Evolutionary conservation across 2,329 filamentous ascomycete genomes (phyloP).

Genomic region (Hortaea sp.): DNA sequence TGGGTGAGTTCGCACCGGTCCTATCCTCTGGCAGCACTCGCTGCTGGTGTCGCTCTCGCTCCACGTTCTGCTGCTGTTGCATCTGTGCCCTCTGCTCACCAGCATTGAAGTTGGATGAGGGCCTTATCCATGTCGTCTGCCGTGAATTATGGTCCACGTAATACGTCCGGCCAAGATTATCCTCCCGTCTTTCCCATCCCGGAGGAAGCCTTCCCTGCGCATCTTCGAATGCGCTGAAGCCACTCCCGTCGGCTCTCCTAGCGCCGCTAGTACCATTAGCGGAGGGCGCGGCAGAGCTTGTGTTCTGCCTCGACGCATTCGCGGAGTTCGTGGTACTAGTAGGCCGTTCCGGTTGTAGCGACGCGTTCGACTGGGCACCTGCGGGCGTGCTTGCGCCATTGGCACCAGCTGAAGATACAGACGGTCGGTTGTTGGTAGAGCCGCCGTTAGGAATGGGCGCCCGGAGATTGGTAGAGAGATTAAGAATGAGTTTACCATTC

Average conservation of each 20-base stretch:
- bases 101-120: constrained; percentile 66
- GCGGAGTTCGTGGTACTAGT: constrained; percentile 17
- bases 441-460: constrained; percentile 50
- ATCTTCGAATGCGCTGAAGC: constrained; percentile 88
- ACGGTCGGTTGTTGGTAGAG: constrained; percentile 32
- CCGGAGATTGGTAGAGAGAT: constrained; percentile 81
- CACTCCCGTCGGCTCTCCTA: constrained; percentile 36
- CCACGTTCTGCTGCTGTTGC: constrained; percentile 84
- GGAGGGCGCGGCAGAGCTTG: constrained; percentile 15
- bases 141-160: constrained; percentile 97
- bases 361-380: constrained; percentile 28
- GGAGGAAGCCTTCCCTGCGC: constrained; percentile 83
- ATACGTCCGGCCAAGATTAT: constrained; percentile 89
- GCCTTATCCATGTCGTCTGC: constrained; percentile 92
- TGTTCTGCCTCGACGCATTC: constrained; percentile 15
- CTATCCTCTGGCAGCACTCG: constrained; percentile 91
- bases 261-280: constrained; percentile 17
- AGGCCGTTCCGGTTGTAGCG: constrained; percentile 20
- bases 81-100: constrained; percentile 67
- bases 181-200: constrained; percentile 92
- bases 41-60: constrained; percentile 88
- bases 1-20: constrained; percentile 86
- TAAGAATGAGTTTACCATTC: constrained; percentile 94
- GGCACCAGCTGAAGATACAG: constrained; percentile 25
- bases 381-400: constrained; percentile 30